These are phyloP conservation scores for Rubia tinctorum DNA, from an alignment of 305 asterid species.

Conservation along the genomic window DNA sequence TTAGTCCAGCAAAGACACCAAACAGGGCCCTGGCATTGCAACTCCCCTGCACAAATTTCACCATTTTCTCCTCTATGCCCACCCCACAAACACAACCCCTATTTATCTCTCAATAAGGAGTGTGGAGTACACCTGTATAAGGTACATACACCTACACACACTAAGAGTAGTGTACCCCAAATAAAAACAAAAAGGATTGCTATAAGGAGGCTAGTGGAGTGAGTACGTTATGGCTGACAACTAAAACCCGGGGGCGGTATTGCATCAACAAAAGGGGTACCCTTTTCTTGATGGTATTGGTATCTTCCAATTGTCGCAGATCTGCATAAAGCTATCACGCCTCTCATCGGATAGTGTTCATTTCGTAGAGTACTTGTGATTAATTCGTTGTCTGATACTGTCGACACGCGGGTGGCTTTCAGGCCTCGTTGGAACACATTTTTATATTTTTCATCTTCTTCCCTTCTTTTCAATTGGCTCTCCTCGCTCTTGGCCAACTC, in stretches of 20 bases:
- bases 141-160: background rate
- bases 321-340: slow-evolving; percentile 18
- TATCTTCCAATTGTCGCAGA: slow-evolving; percentile 20
- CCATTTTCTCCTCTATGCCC: slow-evolving; percentile 31
- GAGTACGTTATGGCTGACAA: slow-evolving; percentile 11
- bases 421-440: background rate
- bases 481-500: background rate
- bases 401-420: slow-evolving; percentile 24
- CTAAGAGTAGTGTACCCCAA: slow-evolving; percentile 1
- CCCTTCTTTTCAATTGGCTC: slow-evolving; percentile 9
- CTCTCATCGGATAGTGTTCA: background rate
- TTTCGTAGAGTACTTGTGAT: slow-evolving; percentile 3
- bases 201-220: slow-evolving; percentile 12
- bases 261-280: slow-evolving; percentile 14
- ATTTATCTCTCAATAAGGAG: background rate
- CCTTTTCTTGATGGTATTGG: slow-evolving; percentile 19
- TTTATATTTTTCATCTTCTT: background rate
- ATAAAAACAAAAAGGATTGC: background rate
- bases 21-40: slow-evolving; percentile 64
- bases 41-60: slow-evolving; percentile 55
- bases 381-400: slow-evolving; percentile 6
- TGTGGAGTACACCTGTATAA: background rate
- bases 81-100: slow-evolving; percentile 26
- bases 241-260: background rate
- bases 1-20: slow-evolving; percentile 66